Conservation (phyloP, 805 yeast genomes). For the Yarrowia sp. region DNA sequence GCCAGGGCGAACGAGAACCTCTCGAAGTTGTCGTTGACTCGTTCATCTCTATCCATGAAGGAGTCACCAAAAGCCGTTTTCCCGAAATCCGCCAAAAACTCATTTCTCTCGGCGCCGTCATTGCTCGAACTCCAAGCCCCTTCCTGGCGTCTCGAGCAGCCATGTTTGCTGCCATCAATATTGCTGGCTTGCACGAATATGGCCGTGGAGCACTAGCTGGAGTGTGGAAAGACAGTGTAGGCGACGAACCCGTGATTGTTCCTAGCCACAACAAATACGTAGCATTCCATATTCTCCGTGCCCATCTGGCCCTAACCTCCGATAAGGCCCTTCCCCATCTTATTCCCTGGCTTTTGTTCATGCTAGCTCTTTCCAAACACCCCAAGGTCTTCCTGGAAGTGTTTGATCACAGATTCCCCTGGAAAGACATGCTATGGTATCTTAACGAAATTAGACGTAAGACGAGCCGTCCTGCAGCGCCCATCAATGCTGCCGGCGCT, state of each 20-base stretch:
- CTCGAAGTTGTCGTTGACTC: slow-evolving; percentile 22
- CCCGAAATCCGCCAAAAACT: slow-evolving; percentile 9
- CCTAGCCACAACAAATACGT: slow-evolving; percentile 12
- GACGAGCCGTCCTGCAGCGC: not conserved
- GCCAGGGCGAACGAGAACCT: slow-evolving; percentile 8
- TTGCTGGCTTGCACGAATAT: slow-evolving; percentile 12
- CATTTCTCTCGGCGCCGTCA: slow-evolving; percentile 6
- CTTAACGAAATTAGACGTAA: not conserved
- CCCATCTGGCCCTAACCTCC: slow-evolving; percentile 15
- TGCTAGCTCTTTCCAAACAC: slow-evolving; percentile 4
- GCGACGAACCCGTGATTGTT: not conserved
- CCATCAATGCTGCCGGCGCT: not conserved
- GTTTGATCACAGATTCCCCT: slow-evolving; percentile 19
- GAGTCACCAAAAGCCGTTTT: not conserved
- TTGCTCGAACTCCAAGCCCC: slow-evolving; percentile 17
- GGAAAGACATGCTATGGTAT: slow-evolving; percentile 23
- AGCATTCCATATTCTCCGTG: slow-evolving; percentile 21
- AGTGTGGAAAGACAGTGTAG: not conserved
- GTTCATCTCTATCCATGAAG: not conserved
- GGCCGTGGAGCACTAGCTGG: slow-evolving; percentile 9
- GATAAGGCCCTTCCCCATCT: slow-evolving; percentile 17
- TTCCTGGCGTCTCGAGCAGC: slow-evolving; percentile 18
- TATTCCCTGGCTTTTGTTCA: slow-evolving; percentile 12
- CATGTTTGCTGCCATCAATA: slow-evolving; percentile 19
- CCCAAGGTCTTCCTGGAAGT: slow-evolving; percentile 2